Base-by-base conservation (phyloP, 345 rosid genomes). In the Sisymbrium irio region DNA sequence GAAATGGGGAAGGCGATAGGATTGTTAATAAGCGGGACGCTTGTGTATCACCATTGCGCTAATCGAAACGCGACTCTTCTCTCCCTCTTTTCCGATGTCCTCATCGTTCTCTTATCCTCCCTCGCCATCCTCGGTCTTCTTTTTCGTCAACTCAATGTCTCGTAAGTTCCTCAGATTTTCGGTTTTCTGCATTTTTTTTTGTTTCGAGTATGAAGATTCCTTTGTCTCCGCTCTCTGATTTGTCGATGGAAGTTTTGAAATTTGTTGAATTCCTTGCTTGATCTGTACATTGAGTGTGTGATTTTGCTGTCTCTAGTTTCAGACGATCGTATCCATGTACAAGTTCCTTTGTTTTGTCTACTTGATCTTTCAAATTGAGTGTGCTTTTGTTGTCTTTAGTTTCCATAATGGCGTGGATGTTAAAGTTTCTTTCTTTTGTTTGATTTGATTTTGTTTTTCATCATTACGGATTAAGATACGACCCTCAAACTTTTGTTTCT, bases 91-190 rank as follows among this genome's bases (percentile, higher is more conserved):
- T 81, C 96, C 68, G 97, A 95, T 69, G 97, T 95, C 65, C 80
- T 92, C 78, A 92, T 95, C 77, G 97, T 92, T 72, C 92, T 92
- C 77, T 96, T 92, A 74, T 95, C 97, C 79, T 95, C 99, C 10
- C 97, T 95, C 77, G 97, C 99, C 78, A 95, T 95, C 68, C 97
- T 95, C 67, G 99, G 99, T 76, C 97, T 95, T 22, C 97, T 95
- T 64, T 92, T 92, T 36, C 99, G 99, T 54, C 96, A 92, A 73
- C 81, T 95, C 79, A 88, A 87, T 83, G 87, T 95, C 63, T 86
- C 97, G 97, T 95, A 80, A n/a, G 81, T 32, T 56, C 10, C 50
- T 25, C 51, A 3, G 3, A 12, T 47, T 27, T 14, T 46, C 27
- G 49, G 4, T 51, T 37, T 67, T 32, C 22, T 58, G 14, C 7